These are phyloP conservation scores for Boletus pseudopeckii DNA, from an alignment of 768 basidiomycete species.

Conservation along the genomic window DNA sequence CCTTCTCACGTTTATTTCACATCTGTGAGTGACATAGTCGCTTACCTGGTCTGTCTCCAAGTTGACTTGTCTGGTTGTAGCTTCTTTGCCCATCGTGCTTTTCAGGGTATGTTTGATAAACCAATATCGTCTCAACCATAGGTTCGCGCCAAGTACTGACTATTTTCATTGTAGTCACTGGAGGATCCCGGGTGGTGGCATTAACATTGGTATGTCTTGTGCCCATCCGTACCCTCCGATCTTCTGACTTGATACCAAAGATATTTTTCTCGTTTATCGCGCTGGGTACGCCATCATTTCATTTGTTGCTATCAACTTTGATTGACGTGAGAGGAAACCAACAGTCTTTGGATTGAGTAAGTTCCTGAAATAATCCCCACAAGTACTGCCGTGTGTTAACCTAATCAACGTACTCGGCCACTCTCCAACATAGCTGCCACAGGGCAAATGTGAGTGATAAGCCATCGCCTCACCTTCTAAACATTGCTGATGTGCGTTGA, in stretches of 20 bases:
- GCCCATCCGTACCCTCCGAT: neutral
- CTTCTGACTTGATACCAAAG: constrained; percentile 10
- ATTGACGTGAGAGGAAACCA: constrained; percentile 11
- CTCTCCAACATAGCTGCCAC: constrained; percentile 11
- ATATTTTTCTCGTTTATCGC: constrained; percentile 15
- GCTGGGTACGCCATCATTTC: constrained; percentile 18
- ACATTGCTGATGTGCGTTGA: constrained; percentile 6
- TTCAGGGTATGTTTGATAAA: constrained; percentile 16
- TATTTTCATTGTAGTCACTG: constrained; percentile 13
- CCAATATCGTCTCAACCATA: neutral
- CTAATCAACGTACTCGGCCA: neutral
- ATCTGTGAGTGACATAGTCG: constrained; percentile 16
- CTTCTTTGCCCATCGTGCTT: constrained; percentile 25
- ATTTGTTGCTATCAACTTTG: neutral
- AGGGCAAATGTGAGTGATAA: constrained; percentile 26
- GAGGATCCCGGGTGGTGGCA: constrained; percentile 13
- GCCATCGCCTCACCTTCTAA: neutral
- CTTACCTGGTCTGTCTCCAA: neutral
- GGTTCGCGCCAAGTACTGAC: neutral
- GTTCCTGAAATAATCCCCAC: constrained; percentile 1
- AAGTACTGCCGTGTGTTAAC: neutral
- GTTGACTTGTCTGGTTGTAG: constrained; percentile 10
- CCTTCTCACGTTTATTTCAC: constrained; percentile 25
- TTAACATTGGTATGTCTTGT: constrained; percentile 16
- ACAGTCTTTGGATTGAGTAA: constrained; percentile 29